phyloP scores from a whole-genome alignment of 139 green algal species.

The Chlamydomonas incerta region DNA sequence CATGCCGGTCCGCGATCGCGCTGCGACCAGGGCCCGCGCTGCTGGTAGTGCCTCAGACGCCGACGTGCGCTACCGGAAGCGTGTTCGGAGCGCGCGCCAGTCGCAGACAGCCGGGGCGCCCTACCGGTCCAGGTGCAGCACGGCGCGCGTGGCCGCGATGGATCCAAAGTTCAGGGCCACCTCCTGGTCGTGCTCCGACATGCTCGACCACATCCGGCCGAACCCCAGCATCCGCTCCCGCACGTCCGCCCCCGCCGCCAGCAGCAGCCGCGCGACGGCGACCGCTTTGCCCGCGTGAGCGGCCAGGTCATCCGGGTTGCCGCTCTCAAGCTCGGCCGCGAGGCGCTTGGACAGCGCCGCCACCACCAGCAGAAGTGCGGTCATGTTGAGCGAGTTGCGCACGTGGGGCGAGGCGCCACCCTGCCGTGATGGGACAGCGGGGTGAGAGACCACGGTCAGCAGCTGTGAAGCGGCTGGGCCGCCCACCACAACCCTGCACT shows the following conservation, averaged over 20 bases:
- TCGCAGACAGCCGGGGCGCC: neutral
- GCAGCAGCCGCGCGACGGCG: neutral
- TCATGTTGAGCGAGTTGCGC: constrained; percentile 38
- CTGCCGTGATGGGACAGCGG: constrained; percentile 1
- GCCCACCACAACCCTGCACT: neutral
- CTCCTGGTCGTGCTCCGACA: no score
- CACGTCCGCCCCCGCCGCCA: neutral
- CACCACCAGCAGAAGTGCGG: neutral
- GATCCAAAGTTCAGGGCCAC: neutral
- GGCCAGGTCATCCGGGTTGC: neutral
- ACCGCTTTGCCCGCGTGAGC: no score
- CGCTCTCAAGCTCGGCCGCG: neutral
- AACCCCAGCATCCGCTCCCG: neutral
- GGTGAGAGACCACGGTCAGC: no score
- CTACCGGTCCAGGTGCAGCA: constrained; percentile 1
- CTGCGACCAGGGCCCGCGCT: no score
- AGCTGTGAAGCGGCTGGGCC: no score
- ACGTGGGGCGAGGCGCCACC: constrained; percentile 1
- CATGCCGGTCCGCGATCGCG: no score
- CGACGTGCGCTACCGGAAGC: no score
- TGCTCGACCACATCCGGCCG: neutral
- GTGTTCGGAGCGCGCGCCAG: neutral
- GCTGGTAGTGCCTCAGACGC: no score
- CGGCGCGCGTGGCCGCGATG: neutral
- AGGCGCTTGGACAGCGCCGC: neutral